Evolutionary conservation across 306 rosid species (phyloP).

Genomic region (Quercus ilex): DNA sequence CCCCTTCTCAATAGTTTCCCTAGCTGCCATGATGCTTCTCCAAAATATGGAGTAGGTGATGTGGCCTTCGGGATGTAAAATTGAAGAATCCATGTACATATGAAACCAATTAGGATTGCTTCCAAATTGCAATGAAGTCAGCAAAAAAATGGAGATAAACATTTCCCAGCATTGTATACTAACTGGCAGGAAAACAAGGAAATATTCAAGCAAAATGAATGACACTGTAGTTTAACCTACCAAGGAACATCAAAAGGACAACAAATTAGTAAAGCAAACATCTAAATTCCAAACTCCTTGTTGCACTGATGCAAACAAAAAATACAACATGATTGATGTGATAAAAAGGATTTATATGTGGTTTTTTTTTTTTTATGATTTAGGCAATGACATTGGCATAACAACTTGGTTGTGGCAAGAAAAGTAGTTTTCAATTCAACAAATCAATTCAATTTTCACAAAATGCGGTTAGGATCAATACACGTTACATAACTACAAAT

Average conservation of each 20-base stretch:
- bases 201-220: too few relatives aligned
- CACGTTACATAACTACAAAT: neutral
- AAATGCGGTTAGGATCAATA: too few relatives aligned
- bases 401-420: too few relatives aligned
- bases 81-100: constrained; percentile 83
- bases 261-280: neutral
- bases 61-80: constrained; percentile 93
- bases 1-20: too few relatives aligned
- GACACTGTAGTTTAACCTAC: too few relatives aligned
- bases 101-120: constrained; percentile 15
- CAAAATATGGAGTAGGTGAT: constrained; percentile 80
- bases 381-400: too few relatives aligned
- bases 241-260: too few relatives aligned
- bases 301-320: neutral
- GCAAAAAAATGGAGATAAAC: neutral
- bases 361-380: too few relatives aligned
- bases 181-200: too few relatives aligned
- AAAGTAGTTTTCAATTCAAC: neutral
- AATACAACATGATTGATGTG: neutral
- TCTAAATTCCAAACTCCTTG: neutral
- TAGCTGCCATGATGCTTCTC: constrained; percentile 36
- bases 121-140: constrained; percentile 10
- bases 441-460: neutral
- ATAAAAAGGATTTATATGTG: too few relatives aligned
- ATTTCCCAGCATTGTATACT: neutral